A percentile compares a stretch with the other conserved stretches of the same genome.
Evolutionary conservation across 192 early-diverging fungal genomes (phyloP).

Genomic region (Martensiomyces pterosporus): DNA sequence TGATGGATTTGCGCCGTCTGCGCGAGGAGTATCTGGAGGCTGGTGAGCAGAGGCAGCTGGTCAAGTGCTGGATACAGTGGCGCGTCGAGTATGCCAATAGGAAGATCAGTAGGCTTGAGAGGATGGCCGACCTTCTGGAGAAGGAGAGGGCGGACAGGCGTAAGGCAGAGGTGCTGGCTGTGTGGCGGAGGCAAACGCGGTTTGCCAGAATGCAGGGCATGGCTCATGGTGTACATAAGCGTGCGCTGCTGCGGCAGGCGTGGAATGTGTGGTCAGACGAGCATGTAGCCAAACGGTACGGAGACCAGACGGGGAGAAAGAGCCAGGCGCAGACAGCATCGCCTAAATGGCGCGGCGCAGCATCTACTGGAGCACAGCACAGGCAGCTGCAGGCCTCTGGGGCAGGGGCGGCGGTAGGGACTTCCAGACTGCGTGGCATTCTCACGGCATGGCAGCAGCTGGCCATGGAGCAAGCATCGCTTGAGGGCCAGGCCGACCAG

Average conservation of each 20-base stretch:
- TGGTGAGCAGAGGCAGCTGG: too few relatives aligned
- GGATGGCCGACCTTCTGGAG: neutral
- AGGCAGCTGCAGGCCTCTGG: neutral
- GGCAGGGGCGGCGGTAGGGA: too few relatives aligned
- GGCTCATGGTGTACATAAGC: neutral
- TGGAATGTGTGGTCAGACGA: constrained; percentile 11
- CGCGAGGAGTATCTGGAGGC: constrained; percentile 1
- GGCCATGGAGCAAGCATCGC: neutral
- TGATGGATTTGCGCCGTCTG: constrained; percentile 3
- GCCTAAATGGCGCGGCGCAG: neutral
- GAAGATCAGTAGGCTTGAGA: neutral
- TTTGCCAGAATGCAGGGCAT: neutral
- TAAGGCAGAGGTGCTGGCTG: neutral
- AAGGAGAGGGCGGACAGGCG: neutral
- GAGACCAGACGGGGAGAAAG: neutral
- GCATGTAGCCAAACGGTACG: too few relatives aligned
- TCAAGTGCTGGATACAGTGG: neutral
- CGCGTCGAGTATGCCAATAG: neutral
- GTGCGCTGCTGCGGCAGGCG: neutral
- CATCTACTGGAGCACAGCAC: neutral
- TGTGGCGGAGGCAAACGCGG: constrained; percentile 5
- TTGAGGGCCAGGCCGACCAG: constrained; percentile 10
- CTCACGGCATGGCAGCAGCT: constrained; percentile 3
- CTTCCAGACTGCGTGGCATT: neutral
- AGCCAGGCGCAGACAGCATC: constrained; percentile 3